Evolutionary conservation across 495 filamentous ascomycete species (phyloP).

Genomic region (Annulohypoxylon moriforme): DNA sequence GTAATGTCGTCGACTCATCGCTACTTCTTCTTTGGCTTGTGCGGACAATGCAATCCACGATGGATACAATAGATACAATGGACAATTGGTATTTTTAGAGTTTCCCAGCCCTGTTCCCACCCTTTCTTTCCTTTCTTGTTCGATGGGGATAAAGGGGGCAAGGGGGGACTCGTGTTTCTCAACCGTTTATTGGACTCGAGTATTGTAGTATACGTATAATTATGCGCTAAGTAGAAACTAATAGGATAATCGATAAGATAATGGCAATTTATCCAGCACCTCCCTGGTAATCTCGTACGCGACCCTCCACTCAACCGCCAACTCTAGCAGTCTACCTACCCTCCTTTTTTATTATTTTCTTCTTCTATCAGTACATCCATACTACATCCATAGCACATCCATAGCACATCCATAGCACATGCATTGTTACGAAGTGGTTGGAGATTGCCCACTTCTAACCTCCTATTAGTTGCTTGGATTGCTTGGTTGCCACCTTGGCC

Average conservation of each 20-base stretch:
- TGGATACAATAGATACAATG: neutral
- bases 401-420: neutral
- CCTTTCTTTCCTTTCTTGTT: conserved; percentile 9
- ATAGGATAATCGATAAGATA: conserved; percentile 19
- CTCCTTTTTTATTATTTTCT: neutral
- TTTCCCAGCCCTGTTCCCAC: neutral
- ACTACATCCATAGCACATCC: neutral
- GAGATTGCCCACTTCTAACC: conserved; percentile 16
- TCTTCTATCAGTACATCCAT: neutral
- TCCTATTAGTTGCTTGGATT: neutral
- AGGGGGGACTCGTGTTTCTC: neutral
- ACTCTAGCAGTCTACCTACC: neutral
- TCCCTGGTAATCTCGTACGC: conserved; percentile 6
- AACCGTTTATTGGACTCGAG: neutral
- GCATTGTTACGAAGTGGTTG: conserved; percentile 11
- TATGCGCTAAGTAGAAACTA: neutral
- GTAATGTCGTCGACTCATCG: conserved; percentile 1
- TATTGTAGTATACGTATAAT: neutral
- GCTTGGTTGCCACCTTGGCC: conserved; percentile 31
- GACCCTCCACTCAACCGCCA: conserved; percentile 14
- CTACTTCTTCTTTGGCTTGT: neutral
- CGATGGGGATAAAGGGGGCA: neutral
- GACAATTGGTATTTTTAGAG: conserved; percentile 24
- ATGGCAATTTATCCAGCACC: conserved; percentile 26
- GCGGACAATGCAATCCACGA: neutral